These are phyloP conservation scores for Lentithecium fluviatile DNA, from an alignment of 495 filamentous ascomycete species.

Conservation along the genomic window DNA sequence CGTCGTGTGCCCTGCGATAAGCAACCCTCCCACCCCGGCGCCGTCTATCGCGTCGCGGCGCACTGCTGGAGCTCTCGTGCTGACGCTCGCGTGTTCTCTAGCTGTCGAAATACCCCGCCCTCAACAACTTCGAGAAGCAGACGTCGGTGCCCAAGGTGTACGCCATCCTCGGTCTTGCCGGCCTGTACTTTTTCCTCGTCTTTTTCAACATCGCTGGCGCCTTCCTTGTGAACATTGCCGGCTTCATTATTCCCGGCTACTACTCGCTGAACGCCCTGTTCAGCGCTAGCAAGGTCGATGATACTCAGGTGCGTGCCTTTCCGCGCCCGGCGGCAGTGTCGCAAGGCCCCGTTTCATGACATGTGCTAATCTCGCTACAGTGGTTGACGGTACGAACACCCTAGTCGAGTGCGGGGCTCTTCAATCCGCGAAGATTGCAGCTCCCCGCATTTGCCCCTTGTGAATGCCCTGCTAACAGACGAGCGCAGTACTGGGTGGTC, in stretches of 20 bases:
- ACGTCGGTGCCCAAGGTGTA: constrained; percentile 95
- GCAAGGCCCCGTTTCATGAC: constrained; percentile 11
- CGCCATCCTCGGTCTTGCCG: constrained; percentile 77
- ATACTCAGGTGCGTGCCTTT: constrained; percentile 70
- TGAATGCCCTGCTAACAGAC: constrained; percentile 40
- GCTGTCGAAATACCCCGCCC: constrained; percentile 93
- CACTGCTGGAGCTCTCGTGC: neutral
- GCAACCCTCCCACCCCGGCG: no score
- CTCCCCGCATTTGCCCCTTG: neutral
- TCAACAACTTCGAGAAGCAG: constrained; percentile 97
- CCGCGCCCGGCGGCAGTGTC: neutral
- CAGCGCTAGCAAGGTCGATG: constrained; percentile 74
- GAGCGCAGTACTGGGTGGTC: constrained; percentile 88
- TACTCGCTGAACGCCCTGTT: constrained; percentile 93
- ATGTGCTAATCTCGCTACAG: constrained; percentile 42
- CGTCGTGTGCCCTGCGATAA: neutral
- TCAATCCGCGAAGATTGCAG: constrained; percentile 34
- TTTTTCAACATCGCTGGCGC: constrained; percentile 99
- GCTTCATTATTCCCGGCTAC: constrained; percentile 91
- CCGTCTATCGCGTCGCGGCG: neutral
- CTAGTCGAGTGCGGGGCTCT: no score
- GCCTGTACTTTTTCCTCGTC: constrained; percentile 95
- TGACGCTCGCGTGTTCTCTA: constrained; percentile 43
- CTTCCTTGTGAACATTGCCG: constrained; percentile 93
- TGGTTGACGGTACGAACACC: constrained; percentile 60